phyloP scores from a whole-genome alignment of 1,284 basidiomycete genomes.

The Ustilago tritici region DNA sequence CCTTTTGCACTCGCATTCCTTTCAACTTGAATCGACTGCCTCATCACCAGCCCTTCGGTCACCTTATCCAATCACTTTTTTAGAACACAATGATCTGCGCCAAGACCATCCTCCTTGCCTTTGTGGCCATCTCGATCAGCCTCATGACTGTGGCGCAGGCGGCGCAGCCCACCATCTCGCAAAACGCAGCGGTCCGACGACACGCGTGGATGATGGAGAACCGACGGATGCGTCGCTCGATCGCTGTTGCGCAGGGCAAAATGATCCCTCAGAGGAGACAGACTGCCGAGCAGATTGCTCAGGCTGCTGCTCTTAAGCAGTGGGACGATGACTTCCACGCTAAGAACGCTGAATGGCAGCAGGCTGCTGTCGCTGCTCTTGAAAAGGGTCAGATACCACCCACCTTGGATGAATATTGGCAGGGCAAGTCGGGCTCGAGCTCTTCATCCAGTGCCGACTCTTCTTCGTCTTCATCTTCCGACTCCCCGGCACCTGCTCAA shows the following conservation, averaged over 20 bases:
- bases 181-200: constrained; percentile 42
- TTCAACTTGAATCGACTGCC: background rate
- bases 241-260: constrained; percentile 29
- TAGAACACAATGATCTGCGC: constrained; percentile 29
- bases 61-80: background rate
- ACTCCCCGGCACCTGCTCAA: constrained; percentile 30
- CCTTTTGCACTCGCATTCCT: constrained; percentile 5
- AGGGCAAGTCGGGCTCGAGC: constrained; percentile 25
- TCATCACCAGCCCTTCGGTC: background rate
- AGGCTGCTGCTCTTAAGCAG: constrained; percentile 41
- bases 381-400: constrained; percentile 52
- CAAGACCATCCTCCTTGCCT: constrained; percentile 37
- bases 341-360: constrained; percentile 60
- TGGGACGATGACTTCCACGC: constrained; percentile 49
- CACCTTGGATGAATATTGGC: constrained; percentile 48
- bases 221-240: constrained; percentile 34
- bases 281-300: constrained; percentile 43
- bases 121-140: constrained; percentile 37
- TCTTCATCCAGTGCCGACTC: constrained; percentile 64
- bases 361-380: constrained; percentile 51
- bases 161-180: constrained; percentile 42
- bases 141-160: constrained; percentile 39
- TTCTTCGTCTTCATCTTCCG: constrained; percentile 65
- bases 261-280: constrained; percentile 39
- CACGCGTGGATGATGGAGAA: constrained; percentile 28